Conservation (phyloP, 2,329 filamentous ascomycete genomes). For the Exophiala xenobiotica region DNA sequence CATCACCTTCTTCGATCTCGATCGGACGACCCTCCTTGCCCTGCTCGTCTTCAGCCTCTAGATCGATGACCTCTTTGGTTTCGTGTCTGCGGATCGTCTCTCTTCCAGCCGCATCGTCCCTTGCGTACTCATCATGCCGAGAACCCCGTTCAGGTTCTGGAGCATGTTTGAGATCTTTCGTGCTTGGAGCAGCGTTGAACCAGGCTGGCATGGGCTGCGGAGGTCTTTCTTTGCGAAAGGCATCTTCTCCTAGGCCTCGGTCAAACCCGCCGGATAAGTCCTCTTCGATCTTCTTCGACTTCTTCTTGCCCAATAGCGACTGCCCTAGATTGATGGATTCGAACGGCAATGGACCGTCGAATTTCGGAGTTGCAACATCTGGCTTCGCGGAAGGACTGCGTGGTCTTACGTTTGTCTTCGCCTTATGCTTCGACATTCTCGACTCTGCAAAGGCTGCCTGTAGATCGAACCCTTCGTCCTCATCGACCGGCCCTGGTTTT, state of each 20-base stretch:
- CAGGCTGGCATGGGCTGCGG: constrained; percentile 45
- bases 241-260: constrained; percentile 41
- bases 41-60: constrained; percentile 36
- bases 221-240: constrained; percentile 33
- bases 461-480: constrained; percentile 75
- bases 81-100: constrained; percentile 33
- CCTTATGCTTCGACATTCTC: constrained; percentile 57
- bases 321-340: constrained; percentile 73
- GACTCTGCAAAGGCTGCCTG: constrained; percentile 72
- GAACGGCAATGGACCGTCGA: constrained; percentile 84
- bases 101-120: constrained; percentile 7
- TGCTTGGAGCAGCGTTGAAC: constrained; percentile 42
- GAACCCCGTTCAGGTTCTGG: constrained; percentile 20
- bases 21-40: constrained; percentile 12
- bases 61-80: constrained; percentile 41
- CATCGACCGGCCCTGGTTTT: constrained; percentile 57
- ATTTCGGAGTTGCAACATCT: constrained; percentile 35
- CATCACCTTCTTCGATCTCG: constrained; percentile 32
- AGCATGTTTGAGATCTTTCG: constrained; percentile 29
- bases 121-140: constrained; percentile 14
- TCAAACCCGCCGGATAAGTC: constrained; percentile 67
- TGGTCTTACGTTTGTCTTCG: constrained; percentile 45
- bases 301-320: constrained; percentile 54
- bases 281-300: constrained; percentile 52
- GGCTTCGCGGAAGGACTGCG: constrained; percentile 43